Conservation (phyloP, 768 basidiomycete genomes). For the Russula griseocarnosa region DNA sequence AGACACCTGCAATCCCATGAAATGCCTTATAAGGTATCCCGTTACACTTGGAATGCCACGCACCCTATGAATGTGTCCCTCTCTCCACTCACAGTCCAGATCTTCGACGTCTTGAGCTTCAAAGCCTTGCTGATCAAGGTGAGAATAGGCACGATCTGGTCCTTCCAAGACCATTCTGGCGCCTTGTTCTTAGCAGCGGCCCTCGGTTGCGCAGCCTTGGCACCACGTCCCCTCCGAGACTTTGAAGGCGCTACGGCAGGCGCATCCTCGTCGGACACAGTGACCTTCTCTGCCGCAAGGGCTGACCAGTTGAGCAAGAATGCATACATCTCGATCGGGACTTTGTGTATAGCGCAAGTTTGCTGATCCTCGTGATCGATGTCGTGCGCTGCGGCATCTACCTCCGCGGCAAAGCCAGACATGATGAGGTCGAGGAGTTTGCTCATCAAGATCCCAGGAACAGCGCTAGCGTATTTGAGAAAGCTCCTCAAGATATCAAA, state of each 20-base stretch:
- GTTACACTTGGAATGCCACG: slow-evolving; percentile 32
- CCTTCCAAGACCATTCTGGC: slow-evolving; percentile 66
- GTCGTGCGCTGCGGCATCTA: slow-evolving; percentile 68
- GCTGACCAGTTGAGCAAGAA: slow-evolving; percentile 94
- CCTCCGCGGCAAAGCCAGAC: slow-evolving; percentile 67
- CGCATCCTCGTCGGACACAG: slow-evolving; percentile 47
- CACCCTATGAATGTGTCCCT: slow-evolving; percentile 82
- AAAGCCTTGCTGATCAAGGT: slow-evolving; percentile 70
- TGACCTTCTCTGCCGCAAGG: slow-evolving; percentile 71
- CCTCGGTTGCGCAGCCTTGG: slow-evolving; percentile 47
- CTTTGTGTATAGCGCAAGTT: slow-evolving; percentile 57
- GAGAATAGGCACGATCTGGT: slow-evolving; percentile 69
- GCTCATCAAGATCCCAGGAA: slow-evolving; percentile 65
- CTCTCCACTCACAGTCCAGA: slow-evolving; percentile 89
- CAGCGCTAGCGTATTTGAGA: slow-evolving; percentile 65
- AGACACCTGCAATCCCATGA: slow-evolving; percentile 57
- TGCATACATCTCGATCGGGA: slow-evolving; percentile 83
- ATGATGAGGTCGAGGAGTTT: slow-evolving; percentile 85
- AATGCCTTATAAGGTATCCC: slow-evolving; percentile 13
- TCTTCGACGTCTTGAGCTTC: slow-evolving; percentile 61
- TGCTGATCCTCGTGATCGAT: slow-evolving; percentile 66
- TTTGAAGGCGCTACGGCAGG: slow-evolving; percentile 46
- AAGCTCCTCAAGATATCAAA: slow-evolving; percentile 83
- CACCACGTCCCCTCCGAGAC: slow-evolving; percentile 55
- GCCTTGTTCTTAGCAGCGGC: slow-evolving; percentile 41